phyloP scores from a whole-genome alignment of 228 moss, liverwort and hornwort genomes.

The Sphagnum fallax region DNA sequence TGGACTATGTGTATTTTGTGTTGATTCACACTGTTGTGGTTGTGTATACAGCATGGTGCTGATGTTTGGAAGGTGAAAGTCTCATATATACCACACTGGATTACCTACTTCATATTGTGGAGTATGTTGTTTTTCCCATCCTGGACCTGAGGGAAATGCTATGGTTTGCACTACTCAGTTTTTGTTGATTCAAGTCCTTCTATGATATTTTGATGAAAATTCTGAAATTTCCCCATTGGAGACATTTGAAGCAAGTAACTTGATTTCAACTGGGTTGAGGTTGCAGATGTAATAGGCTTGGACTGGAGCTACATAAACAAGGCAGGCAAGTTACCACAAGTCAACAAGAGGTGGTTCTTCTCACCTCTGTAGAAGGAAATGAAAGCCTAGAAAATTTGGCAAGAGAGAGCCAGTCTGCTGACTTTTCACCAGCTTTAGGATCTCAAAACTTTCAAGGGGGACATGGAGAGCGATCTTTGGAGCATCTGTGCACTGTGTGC shows the following conservation, averaged over 20 bases:
- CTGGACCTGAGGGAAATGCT: not conserved
- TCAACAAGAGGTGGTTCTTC: conserved; percentile 2
- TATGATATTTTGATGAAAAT: too few species aligned
- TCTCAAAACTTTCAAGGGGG: too few species aligned
- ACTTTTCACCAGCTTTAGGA: too few species aligned
- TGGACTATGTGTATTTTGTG: too few species aligned
- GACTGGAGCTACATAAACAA: conserved; percentile 20
- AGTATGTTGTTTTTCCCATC: conserved; percentile 15
- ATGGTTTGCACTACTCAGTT: too few species aligned
- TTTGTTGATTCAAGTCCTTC: too few species aligned
- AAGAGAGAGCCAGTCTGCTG: not conserved
- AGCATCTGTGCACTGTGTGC: conserved; percentile 39
- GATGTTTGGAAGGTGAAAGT: conserved; percentile 27
- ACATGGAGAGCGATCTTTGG: conserved; percentile 1
- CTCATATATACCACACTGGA: conserved; percentile 43
- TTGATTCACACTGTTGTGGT: too few species aligned
- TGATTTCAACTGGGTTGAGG: too few species aligned
- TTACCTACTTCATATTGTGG: conserved; percentile 25
- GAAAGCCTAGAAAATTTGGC: not conserved
- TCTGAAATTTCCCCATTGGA: too few species aligned
- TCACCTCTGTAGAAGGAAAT: not conserved
- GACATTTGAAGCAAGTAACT: too few species aligned
- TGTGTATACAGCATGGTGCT: conserved; percentile 19
- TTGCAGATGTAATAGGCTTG: conserved; percentile 26
- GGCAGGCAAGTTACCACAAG: conserved; percentile 1